phyloP scores from a whole-genome alignment of 495 filamentous ascomycete species.

The Tetracladium marchalianum region DNA sequence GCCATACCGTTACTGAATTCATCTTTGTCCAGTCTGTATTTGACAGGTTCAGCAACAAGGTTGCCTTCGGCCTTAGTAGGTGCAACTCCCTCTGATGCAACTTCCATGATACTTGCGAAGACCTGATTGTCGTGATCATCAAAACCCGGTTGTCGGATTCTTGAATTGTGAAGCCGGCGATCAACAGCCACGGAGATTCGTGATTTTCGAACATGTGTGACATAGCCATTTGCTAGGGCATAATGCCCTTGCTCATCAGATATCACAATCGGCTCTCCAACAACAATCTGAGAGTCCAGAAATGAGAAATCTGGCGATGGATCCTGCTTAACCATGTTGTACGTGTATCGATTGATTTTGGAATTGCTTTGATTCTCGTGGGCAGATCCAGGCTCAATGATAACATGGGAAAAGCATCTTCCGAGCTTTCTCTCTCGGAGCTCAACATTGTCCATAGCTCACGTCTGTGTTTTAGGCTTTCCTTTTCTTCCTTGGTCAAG shows the following conservation, averaged over 20 bases:
- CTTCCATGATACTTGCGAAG: conserved; percentile 88
- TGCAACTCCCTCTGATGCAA: conserved; percentile 39
- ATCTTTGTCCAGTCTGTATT: conserved; percentile 90
- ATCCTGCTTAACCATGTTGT: conserved; percentile 66
- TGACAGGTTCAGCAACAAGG: conserved; percentile 40
- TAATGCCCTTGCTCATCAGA: conserved; percentile 94
- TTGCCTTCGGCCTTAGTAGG: conserved; percentile 37
- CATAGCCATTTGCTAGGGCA: conserved; percentile 84
- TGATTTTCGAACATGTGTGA: conserved; percentile 60
- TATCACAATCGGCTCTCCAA: conserved; percentile 90
- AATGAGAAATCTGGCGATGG: conserved; percentile 59
- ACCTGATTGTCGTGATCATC: conserved; percentile 65
- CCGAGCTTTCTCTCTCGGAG: conserved; percentile 79
- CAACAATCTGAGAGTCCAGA: conserved; percentile 76
- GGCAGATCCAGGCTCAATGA: conserved; percentile 69
- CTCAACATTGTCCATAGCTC: conserved; percentile 96
- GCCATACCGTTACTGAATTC: conserved; percentile 98
- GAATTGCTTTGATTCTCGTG: conserved; percentile 51
- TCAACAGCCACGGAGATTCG: conserved; percentile 83
- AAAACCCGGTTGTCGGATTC: conserved; percentile 65
- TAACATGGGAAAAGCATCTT: conserved; percentile 50
- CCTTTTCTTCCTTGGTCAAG: conserved; percentile 87
- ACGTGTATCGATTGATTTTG: conserved; percentile 85
- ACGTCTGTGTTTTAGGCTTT: conserved; percentile 68
- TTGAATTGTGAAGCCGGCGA: conserved; percentile 74